Evolutionary conservation across 2,329 filamentous ascomycete genomes (phyloP).

Genomic region (Penicillium occitanis): DNA sequence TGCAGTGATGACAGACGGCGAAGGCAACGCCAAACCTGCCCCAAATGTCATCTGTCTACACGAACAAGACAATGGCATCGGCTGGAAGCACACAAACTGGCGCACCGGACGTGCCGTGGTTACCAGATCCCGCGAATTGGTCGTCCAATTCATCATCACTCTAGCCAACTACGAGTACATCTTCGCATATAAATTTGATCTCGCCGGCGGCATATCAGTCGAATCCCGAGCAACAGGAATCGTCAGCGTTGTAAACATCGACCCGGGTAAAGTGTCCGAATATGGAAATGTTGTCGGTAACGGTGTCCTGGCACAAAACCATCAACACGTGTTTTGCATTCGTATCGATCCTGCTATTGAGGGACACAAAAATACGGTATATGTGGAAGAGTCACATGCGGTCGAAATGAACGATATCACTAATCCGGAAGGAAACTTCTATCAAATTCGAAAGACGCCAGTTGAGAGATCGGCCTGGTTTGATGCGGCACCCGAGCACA

Average conservation of each 20-base stretch:
- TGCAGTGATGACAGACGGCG: slow-evolving; percentile 58
- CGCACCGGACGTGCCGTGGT: slow-evolving; percentile 64
- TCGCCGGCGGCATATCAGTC: slow-evolving; percentile 57
- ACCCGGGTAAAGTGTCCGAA: slow-evolving; percentile 44
- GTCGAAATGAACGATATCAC: slow-evolving; percentile 54
- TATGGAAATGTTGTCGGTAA: slow-evolving; percentile 57
- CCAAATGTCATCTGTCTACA: slow-evolving; percentile 70
- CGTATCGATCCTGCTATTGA: slow-evolving; percentile 63
- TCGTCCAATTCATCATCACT: slow-evolving; percentile 67
- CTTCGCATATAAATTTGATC: slow-evolving; percentile 59
- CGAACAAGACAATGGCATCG: slow-evolving; percentile 68
- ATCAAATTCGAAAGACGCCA: slow-evolving; percentile 49
- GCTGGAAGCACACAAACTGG: slow-evolving; percentile 72
- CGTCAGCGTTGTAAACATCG: slow-evolving; percentile 61
- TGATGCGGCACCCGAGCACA: slow-evolving; percentile 43
- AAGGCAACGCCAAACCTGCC: slow-evolving; percentile 59
- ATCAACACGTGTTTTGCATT: slow-evolving; percentile 67
- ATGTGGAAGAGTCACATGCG: slow-evolving; percentile 58
- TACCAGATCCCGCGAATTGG: slow-evolving; percentile 61
- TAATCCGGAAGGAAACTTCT: slow-evolving; percentile 57
- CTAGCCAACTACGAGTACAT: slow-evolving; percentile 72
- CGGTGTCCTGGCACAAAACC: slow-evolving; percentile 51
- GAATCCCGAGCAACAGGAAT: slow-evolving; percentile 68
- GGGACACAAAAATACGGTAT: slow-evolving; percentile 54
- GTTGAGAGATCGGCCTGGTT: slow-evolving; percentile 51